Base-by-base conservation (phyloP, 805 yeast genomes). In the Saturnispora serradocipensis region DNA sequence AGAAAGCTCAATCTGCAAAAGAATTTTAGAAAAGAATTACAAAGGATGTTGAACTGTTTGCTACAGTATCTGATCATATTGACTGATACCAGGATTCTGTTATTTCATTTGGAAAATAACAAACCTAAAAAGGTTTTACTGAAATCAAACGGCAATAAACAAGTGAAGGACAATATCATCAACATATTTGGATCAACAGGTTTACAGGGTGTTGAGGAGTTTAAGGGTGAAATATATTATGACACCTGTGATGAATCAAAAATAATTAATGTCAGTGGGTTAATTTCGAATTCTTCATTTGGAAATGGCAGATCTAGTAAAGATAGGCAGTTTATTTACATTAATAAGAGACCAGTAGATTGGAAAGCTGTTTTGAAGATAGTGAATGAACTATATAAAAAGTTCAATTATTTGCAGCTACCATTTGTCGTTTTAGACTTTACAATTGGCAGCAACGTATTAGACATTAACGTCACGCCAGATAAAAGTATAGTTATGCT, bases 391-490 rank as follows among this genome's bases (percentile, higher is more conserved):
- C 76, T 79, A 1, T 93, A 87, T 68, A 81, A 78, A 55, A 72
- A 73, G 36, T 88, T 76, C 65, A 90, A 89, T 57, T 75, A 79
- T 58, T 71, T 81, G 4, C 97, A 89, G 60, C 75, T 63, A 49
- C 98, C 98, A 0, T 77, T 80, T 10, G 72, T 86, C 46, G 72
- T 88, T 2, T 58, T 88, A 3, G 74, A 93, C 64, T 57, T 93
- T 20, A 59, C 61, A 13, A 62, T 88, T 5, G 73, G 76, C 40
- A 72, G 85, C 0, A 59, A 61, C 25, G 69, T 72, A 38, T 54
- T 84, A n/a, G 99, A 93, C 67, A 74, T 93, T 18, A 93, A 93
- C 65, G 86, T 93, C 1, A 83, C 96, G 0, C 98, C 99, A 0
- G 97, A 93, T 64, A 93, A 93, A 63, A 72, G 91, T 49, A 77